phyloP scores from a whole-genome alignment of 2,329 filamentous ascomycete genomes.

The Aspergillus melleus region DNA sequence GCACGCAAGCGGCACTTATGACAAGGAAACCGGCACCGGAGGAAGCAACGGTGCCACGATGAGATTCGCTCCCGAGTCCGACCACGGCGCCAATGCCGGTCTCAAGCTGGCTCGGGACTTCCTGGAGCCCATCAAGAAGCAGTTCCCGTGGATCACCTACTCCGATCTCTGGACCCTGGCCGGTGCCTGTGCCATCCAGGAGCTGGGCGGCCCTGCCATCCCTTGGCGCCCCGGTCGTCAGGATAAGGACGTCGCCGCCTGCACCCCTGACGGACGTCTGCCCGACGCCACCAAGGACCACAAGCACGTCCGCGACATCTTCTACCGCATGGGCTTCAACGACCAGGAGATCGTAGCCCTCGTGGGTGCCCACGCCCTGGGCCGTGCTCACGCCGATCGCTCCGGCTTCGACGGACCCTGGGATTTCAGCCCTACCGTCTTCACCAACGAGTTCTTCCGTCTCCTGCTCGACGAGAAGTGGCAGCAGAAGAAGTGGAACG shows the following conservation, averaged over 20 bases:
- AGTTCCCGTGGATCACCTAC: slow-evolving; percentile 95
- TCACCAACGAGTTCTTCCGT: slow-evolving; percentile 95
- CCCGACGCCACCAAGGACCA: slow-evolving; percentile 78
- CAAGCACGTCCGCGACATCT: slow-evolving; percentile 85
- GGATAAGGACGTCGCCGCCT: slow-evolving; percentile 77
- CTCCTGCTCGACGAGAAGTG: slow-evolving; percentile 90
- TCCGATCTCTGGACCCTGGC: slow-evolving; percentile 95
- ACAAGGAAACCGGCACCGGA: slow-evolving; percentile 82
- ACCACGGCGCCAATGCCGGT: slow-evolving; percentile 92
- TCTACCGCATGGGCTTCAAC: slow-evolving; percentile 96
- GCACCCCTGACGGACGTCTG: slow-evolving; percentile 90
- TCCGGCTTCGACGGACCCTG: slow-evolving; percentile 86
- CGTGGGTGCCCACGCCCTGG: slow-evolving; percentile 79
- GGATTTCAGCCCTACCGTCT: slow-evolving; percentile 85
- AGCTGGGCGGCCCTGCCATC: slow-evolving; percentile 87
- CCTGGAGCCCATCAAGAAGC: slow-evolving; percentile 83
- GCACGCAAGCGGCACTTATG: slow-evolving; percentile 92
- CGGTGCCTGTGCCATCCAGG: slow-evolving; percentile 84
- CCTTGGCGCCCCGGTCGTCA: slow-evolving; percentile 84
- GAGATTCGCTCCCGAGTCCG: slow-evolving; percentile 85
- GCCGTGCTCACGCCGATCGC: slow-evolving; percentile 85
- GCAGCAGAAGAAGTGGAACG: slow-evolving; percentile 87
- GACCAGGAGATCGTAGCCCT: slow-evolving; percentile 96
- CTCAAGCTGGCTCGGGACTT: slow-evolving; percentile 85
- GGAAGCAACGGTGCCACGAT: slow-evolving; percentile 97